Base-by-base conservation (phyloP, 179 eudicot species). In the Amaranthus tricolor region DNA sequence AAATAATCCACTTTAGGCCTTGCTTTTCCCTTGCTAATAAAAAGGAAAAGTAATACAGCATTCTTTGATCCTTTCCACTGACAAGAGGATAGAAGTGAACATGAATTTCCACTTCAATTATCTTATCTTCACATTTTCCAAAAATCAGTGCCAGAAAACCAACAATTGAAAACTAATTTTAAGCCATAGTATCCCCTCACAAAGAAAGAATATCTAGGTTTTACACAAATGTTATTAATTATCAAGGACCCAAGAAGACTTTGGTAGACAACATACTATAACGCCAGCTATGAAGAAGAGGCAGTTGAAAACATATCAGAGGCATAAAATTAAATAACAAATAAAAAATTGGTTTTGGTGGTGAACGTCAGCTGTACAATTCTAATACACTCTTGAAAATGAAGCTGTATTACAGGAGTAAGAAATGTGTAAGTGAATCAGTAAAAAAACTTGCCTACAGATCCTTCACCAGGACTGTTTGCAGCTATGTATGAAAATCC, bases 401-500 rank as follows among this genome's bases (percentile, higher is more conserved):
- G 40, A 31, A 31, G 40, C 40, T 31, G 40, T 31, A 31, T 31
- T 31, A 31, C 40, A 31, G 40, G 31, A 31, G 5, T 11, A 19
- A 6, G 43, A 19, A 76, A 50, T 45, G 43, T 48, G 43, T 2
- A 20, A n/a, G 47, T 51, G 53, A 70, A 72, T 19, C 59, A 45
- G 56, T 15, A 40, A 66, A 76, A 50, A 17, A 80, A 21, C 82
- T 61, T 74, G 82, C 98, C 98, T 49, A 92, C 91, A 79, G 96
- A 85, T 74, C 98, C 97, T 85, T 86, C 94, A 68, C 96, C 98
- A 11, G 98, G 98, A 78, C 85, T 88, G 77, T 85, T 86, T 80
- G 97, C 97, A 45, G 98, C 97, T 76, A 94, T 90, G 79, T 87
- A 89, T 55, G 98, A 86, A 82, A 94, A 94, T 50, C 98, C 98